Conservation (phyloP, 805 yeast species). For the Candida lessepsii region DNA sequence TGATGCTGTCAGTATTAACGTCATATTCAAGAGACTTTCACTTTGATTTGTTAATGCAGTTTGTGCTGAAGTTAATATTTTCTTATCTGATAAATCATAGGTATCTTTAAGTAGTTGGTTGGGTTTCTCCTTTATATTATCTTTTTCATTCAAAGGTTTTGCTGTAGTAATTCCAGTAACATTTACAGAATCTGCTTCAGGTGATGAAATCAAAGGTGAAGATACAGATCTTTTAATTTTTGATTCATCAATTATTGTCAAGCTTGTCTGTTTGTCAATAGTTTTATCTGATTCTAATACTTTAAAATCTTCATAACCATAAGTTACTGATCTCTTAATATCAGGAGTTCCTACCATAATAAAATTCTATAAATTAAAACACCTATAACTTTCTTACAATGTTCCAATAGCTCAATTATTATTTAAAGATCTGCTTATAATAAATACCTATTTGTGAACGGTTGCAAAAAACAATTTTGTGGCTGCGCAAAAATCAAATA, state of each 20-base stretch:
- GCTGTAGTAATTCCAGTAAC: neutral
- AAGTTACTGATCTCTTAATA: neutral
- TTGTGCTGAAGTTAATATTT: too few relatives aligned
- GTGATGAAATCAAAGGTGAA: neutral
- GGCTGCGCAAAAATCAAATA: conserved; percentile 1
- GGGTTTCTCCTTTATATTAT: too few relatives aligned
- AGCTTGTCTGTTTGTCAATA: too few relatives aligned
- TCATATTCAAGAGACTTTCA: conserved; percentile 20
- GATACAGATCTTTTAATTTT: neutral
- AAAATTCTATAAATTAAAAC: too few relatives aligned
- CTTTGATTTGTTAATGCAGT: conserved; percentile 11
- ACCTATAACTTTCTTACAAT: too few relatives aligned
- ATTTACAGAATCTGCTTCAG: neutral
- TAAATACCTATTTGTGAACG: conserved; percentile 2
- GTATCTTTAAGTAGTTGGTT: neutral
- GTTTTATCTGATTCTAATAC: too few relatives aligned
- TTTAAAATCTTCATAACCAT: too few relatives aligned
- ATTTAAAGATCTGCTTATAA: too few relatives aligned
- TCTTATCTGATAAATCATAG: too few relatives aligned
- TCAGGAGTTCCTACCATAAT: neutral
- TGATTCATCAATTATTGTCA: too few relatives aligned
- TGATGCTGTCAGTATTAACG: conserved; percentile 14
- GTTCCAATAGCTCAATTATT: too few relatives aligned
- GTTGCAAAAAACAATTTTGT: conserved; percentile 5
- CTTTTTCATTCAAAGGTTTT: too few relatives aligned